Conservation (phyloP, 2,329 filamentous ascomycete genomes). For the Neofusicoccum ribis region DNA sequence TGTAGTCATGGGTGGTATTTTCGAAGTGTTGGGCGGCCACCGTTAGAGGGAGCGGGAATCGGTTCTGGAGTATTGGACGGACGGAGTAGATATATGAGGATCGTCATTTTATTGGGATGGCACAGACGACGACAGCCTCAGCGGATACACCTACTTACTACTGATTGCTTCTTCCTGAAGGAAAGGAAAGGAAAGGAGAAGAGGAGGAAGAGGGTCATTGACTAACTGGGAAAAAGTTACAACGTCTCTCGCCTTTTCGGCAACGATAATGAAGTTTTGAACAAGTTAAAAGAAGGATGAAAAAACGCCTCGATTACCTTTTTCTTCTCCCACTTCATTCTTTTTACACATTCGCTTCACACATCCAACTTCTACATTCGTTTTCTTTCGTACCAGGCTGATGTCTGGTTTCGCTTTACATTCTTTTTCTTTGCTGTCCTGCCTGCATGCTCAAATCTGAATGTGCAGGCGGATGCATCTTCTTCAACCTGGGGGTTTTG, state of each 20-base stretch:
- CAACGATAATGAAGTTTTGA: neutral
- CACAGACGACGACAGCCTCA: neutral
- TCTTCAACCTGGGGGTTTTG: too few relatives aligned
- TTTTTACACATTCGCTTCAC: neutral
- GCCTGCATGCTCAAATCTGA: too few relatives aligned
- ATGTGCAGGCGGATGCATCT: too few relatives aligned
- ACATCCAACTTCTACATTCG: neutral
- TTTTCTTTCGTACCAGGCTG: neutral
- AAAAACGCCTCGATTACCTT: neutral
- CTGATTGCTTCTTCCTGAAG: neutral
- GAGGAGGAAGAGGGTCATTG: neutral
- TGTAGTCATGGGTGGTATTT: conserved; percentile 32
- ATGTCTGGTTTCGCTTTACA: neutral
- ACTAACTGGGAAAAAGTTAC: neutral
- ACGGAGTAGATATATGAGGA: too few relatives aligned
- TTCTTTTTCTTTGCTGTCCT: too few relatives aligned
- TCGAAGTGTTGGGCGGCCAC: conserved; percentile 37
- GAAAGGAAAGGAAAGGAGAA: neutral
- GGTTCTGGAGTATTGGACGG: neutral
- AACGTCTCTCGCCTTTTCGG: neutral
- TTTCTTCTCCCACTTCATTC: neutral
- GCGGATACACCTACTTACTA: neutral
- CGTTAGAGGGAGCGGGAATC: neutral
- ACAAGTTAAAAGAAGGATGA: neutral
- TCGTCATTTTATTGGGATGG: neutral